Evolutionary conservation across 306 rosid species (phyloP).

Genomic region (Amphicarpaea edgeworthii): DNA sequence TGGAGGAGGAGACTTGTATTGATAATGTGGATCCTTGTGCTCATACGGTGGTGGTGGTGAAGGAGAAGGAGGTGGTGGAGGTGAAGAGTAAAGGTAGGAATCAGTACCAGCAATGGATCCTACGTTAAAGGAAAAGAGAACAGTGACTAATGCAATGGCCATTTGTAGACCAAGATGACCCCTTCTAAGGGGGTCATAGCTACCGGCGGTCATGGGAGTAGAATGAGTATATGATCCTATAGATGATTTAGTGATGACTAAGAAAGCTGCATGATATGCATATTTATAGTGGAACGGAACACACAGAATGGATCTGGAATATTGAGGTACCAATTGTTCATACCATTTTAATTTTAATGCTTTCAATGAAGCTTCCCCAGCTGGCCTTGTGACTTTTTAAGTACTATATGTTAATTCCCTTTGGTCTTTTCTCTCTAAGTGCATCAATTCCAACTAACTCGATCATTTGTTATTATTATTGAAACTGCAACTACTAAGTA

Average conservation of each 20-base stretch:
- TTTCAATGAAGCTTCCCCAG: conserved; percentile 42
- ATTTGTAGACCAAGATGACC: conserved; percentile 49
- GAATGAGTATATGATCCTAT: background rate
- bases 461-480: background rate
- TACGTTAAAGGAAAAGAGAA: conserved; percentile 60
- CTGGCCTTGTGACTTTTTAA: conserved; percentile 41
- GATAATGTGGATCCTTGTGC: background rate
- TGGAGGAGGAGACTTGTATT: conserved; percentile 1
- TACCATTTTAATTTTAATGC: conserved; percentile 19
- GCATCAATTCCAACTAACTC: background rate
- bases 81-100: conserved; percentile 29
- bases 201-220: conserved; percentile 12
- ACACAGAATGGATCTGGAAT: conserved; percentile 42
- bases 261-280: conserved; percentile 8
- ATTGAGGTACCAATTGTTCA: conserved; percentile 16
- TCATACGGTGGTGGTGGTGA: background rate
- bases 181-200: conserved; percentile 60
- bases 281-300: conserved; percentile 40
- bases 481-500: conserved; percentile 40
- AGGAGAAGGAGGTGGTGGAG: conserved; percentile 23
- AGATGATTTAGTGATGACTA: background rate
- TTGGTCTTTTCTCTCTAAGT: conserved; percentile 14
- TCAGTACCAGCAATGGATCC: conserved; percentile 61
- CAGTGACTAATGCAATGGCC: conserved; percentile 57
- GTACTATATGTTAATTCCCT: background rate